Percentiles rank a stretch among this genome's conserved stretches.
These are phyloP conservation scores for Candida sphagnicola DNA, from an alignment of 805 yeast genomes.

Conservation along the genomic window DNA sequence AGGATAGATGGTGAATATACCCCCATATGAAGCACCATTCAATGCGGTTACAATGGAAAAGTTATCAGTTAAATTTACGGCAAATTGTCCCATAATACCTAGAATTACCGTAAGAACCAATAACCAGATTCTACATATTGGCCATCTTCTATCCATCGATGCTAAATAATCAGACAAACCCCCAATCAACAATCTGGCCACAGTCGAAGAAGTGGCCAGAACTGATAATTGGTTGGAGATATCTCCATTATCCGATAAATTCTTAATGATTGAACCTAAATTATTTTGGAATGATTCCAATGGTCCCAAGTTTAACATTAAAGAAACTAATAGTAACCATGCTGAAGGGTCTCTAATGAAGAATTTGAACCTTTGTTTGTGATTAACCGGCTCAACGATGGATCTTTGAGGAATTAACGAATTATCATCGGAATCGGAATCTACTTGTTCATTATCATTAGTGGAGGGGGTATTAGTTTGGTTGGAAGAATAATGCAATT, in stretches of 20 bases:
- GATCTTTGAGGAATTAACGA: slow-evolving; percentile 26
- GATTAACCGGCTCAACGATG: slow-evolving; percentile 34
- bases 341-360: slow-evolving; percentile 55
- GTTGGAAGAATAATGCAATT: slow-evolving; percentile 1
- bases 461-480: background rate
- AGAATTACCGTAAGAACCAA: slow-evolving; percentile 20
- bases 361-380: slow-evolving; percentile 26
- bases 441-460: slow-evolving; percentile 6
- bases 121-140: slow-evolving; percentile 32
- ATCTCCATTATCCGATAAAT: slow-evolving; percentile 10
- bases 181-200: slow-evolving; percentile 65
- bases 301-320: slow-evolving; percentile 75
- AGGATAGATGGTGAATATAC: slow-evolving; percentile 81
- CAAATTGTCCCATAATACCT: slow-evolving; percentile 31
- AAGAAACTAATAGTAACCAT: slow-evolving; percentile 58
- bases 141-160: slow-evolving; percentile 20
- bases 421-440: slow-evolving; percentile 16
- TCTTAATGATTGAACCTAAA: slow-evolving; percentile 66
- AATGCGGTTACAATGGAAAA: slow-evolving; percentile 37
- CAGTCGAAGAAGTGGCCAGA: slow-evolving; percentile 66
- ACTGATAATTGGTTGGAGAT: slow-evolving; percentile 51
- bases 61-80: slow-evolving; percentile 12
- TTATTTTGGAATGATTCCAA: slow-evolving; percentile 81
- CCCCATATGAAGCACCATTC: slow-evolving; percentile 76
- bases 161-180: slow-evolving; percentile 59